Conservation (phyloP, 495 filamentous ascomycete genomes). For the Annulohypoxylon nitens region DNA sequence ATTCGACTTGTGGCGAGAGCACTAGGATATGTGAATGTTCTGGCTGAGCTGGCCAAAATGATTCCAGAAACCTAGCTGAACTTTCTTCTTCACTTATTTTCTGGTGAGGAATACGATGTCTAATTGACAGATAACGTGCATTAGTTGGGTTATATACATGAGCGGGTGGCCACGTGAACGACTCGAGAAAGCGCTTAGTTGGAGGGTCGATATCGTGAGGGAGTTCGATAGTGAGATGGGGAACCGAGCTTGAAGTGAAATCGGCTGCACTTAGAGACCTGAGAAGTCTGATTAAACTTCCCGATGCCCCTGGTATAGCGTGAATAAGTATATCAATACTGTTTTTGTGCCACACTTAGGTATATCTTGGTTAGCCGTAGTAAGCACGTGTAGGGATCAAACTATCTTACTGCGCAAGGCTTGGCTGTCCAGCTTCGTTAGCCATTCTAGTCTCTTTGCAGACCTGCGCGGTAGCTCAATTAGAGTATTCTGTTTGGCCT, state of each 20-base stretch:
- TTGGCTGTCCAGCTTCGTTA: slow-evolving; percentile 77
- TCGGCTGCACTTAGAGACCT: slow-evolving; percentile 79
- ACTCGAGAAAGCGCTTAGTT: slow-evolving; percentile 70
- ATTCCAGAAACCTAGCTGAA: slow-evolving; percentile 79
- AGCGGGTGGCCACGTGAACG: slow-evolving; percentile 73
- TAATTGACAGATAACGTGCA: slow-evolving; percentile 70
- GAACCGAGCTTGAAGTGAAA: slow-evolving; percentile 72
- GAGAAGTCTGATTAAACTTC: slow-evolving; percentile 78
- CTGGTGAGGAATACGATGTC: slow-evolving; percentile 73
- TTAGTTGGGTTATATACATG: slow-evolving; percentile 54
- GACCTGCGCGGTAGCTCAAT: slow-evolving; percentile 75
- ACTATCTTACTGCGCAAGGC: slow-evolving; percentile 71
- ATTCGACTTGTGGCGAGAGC: slow-evolving; percentile 79
- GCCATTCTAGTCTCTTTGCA: slow-evolving; percentile 76
- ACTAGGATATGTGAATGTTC: slow-evolving; percentile 77
- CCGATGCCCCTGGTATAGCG: slow-evolving; percentile 73
- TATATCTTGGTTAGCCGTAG: slow-evolving; percentile 38
- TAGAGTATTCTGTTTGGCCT: slow-evolving; percentile 61
- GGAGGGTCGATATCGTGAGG: slow-evolving; percentile 73
- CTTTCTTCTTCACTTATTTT: slow-evolving; percentile 70
- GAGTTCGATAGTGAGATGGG: slow-evolving; percentile 84
- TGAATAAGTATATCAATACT: slow-evolving; percentile 83
- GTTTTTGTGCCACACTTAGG: slow-evolving; percentile 77
- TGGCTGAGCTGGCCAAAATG: slow-evolving; percentile 79
- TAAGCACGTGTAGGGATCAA: slow-evolving; percentile 5